phyloP scores from a whole-genome alignment of 106 monocot genomes.

The Ottelia alismoides region DNA sequence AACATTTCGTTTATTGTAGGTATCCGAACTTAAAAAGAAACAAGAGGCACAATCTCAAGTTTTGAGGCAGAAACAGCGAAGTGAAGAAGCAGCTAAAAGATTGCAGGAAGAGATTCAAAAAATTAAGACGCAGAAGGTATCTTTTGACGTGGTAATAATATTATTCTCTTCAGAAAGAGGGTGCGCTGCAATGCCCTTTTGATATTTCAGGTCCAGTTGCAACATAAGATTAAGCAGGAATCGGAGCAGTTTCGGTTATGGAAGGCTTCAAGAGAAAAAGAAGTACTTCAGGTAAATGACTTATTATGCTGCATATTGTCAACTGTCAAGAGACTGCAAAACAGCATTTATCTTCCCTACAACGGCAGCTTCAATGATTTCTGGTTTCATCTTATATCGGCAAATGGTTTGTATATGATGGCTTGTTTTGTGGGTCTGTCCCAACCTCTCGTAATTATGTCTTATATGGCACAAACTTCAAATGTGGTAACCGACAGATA shows the following conservation, averaged over 20 bases:
- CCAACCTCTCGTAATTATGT: no score
- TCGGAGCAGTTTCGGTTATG: constrained; percentile 92
- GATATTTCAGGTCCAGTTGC: constrained; percentile 86
- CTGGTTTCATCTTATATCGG: no score
- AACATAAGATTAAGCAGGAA: constrained; percentile 96
- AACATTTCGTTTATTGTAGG: constrained; percentile 21
- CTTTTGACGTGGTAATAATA: no score
- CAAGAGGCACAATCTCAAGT: constrained; percentile 91
- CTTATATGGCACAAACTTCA: no score
- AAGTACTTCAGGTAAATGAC: constrained; percentile 96
- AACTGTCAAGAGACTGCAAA: no score
- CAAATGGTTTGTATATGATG: no score
- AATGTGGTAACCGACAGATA: no score
- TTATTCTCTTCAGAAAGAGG: no score
- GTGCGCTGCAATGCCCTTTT: constrained; percentile 1
- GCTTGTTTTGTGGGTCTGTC: no score
- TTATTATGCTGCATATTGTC: no score
- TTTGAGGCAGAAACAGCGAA: constrained; percentile 85
- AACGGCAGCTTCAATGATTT: no score
- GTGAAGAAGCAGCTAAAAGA: constrained; percentile 88
- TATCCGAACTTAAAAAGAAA: constrained; percentile 85
- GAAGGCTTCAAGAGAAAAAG: constrained; percentile 92
- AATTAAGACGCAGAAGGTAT: constrained; percentile 95
- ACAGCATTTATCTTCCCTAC: no score
- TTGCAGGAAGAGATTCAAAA: constrained; percentile 90